phyloP scores from a whole-genome alignment of 805 yeast species.

The Barnettozyma sp. region DNA sequence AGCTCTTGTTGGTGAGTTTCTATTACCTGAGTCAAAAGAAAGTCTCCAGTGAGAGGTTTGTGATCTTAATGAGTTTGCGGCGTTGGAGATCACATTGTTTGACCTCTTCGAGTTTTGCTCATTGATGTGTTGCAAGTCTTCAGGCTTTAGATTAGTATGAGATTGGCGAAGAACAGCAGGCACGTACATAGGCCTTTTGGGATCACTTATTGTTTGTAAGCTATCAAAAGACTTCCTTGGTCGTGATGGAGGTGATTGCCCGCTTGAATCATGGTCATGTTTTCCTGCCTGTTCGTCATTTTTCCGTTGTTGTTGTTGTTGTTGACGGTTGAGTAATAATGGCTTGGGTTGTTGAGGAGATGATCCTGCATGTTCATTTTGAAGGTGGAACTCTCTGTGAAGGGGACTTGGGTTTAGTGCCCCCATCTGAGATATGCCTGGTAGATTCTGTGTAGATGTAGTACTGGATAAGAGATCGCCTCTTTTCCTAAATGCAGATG shows the following conservation, averaged over 20 bases:
- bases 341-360: too few species aligned
- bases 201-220: constrained; percentile 68
- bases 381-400: constrained; percentile 9
- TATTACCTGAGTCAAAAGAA: constrained; percentile 23
- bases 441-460: constrained; percentile 12
- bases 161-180: constrained; percentile 79
- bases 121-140: constrained; percentile 28
- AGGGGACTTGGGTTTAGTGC: neutral
- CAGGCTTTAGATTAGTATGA: constrained; percentile 36
- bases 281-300: neutral
- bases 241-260: too few species aligned
- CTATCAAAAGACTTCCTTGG: constrained; percentile 9
- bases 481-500: constrained; percentile 14
- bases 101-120: constrained; percentile 23
- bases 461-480: constrained; percentile 11
- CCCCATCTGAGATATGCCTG: constrained; percentile 1
- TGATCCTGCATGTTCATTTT: too few species aligned
- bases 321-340: too few species aligned
- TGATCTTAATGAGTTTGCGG: constrained; percentile 24
- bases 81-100: constrained; percentile 18
- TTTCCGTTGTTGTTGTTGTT: too few species aligned
- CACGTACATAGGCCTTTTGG: constrained; percentile 78
- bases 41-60: constrained; percentile 24
- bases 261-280: too few species aligned
- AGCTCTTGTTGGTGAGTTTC: constrained; percentile 33